phyloP scores from a whole-genome alignment of 2,329 filamentous ascomycete species.

The Trichoderma oligosporum region DNA sequence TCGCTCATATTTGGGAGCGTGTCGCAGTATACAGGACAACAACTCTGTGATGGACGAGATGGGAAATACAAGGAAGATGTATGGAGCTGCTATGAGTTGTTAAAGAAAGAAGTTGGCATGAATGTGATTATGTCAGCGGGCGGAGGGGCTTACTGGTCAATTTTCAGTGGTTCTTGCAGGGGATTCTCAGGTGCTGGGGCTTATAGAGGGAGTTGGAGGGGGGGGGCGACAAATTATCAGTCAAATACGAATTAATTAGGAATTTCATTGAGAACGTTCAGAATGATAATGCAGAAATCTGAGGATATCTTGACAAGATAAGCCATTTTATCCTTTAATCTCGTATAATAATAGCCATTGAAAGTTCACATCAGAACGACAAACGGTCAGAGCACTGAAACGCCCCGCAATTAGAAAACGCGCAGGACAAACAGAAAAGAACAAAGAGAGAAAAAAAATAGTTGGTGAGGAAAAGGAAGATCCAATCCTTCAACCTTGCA shows the following conservation, averaged over 20 bases:
- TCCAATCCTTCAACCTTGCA: neutral
- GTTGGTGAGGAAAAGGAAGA: neutral
- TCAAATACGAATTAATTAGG: too few species aligned
- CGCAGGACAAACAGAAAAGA: neutral
- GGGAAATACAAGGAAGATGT: too few species aligned
- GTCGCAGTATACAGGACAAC: neutral
- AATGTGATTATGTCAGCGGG: slow-evolving; percentile 7
- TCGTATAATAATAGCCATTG: too few species aligned
- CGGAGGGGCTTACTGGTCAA: neutral
- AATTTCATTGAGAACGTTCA: too few species aligned
- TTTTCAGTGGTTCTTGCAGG: neutral
- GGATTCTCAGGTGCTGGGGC: too few species aligned
- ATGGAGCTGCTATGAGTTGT: neutral
- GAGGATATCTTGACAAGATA: too few species aligned
- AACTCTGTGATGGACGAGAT: neutral
- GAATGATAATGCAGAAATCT: too few species aligned
- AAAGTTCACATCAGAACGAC: too few species aligned
- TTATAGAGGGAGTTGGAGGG: too few species aligned
- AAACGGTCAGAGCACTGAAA: too few species aligned
- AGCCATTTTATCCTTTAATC: too few species aligned
- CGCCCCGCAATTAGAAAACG: neutral
- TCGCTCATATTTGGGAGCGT: neutral
- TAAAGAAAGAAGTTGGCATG: neutral
- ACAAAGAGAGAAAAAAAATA: neutral
- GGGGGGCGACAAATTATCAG: too few species aligned